Evolutionary conservation across 257 asterid genomes (phyloP).

Genomic region (Gentiana straminea): DNA sequence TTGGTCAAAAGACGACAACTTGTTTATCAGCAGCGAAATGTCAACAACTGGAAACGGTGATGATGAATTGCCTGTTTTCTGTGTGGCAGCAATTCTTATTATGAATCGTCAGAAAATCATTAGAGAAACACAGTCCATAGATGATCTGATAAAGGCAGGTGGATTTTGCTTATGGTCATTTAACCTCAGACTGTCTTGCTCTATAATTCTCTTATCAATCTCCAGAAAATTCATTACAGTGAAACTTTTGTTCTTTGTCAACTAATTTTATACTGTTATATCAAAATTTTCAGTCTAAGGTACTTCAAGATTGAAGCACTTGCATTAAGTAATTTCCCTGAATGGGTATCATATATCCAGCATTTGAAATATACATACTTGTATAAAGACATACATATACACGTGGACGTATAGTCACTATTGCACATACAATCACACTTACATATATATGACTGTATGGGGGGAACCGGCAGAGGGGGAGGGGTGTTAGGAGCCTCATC

Average conservation of each 20-base stretch:
- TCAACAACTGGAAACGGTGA: conserved; percentile 61
- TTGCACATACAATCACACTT: no score
- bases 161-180: conserved; percentile 14
- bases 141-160: conserved; percentile 95
- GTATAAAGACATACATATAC: no score
- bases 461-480: no score
- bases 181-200: conserved; percentile 3
- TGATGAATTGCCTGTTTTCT: conserved; percentile 87
- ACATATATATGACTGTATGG: no score
- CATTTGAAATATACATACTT: no score
- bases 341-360: no score
- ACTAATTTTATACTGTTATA: no score
- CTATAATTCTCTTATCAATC: neutral
- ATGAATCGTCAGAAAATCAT: conserved; percentile 83
- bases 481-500: neutral
- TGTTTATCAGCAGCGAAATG: conserved; percentile 35
- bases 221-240: neutral
- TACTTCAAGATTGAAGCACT: no score
- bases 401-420: no score
- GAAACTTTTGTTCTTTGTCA: neutral
- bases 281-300: no score
- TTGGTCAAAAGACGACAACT: conserved; percentile 61
- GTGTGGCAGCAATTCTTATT: conserved; percentile 93
- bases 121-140: conserved; percentile 72
- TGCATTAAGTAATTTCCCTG: no score